Base-by-base conservation (phyloP, 2,329 filamentous ascomycete genomes). In the Tolypocladium amazonense region DNA sequence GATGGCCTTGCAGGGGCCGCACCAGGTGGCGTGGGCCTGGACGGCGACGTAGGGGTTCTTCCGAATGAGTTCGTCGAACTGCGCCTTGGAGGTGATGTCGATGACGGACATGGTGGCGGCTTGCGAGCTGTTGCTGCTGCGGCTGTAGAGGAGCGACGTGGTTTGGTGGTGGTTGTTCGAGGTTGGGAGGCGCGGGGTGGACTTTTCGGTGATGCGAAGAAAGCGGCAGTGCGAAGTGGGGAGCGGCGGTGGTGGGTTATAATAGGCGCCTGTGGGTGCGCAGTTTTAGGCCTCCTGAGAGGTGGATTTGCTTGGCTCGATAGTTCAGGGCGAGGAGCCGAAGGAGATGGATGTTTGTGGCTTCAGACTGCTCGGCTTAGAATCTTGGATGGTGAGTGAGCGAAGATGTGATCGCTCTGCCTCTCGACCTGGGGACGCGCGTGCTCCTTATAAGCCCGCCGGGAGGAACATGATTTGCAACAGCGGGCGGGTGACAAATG, bases 21-120 rank as follows among this genome's bases (percentile, higher is more conserved):
- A 86, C 83, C 83, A 86, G 67, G 79, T 74, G 61, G 83, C 82
- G 72, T 76, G 80, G 73, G 85, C 84, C 69, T 86, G 81, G 63
- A 82, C 72, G 62, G 79, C 76, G 63, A 84, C 80, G 71, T 79
- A 81, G 55, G 75, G 78, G 56, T 75, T 81, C 12, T 70, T 70
- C 20, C 71, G 65, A 66, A 83, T 68, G 62, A 85, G 79, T 43
- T 71, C 65, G 62, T 81, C 70, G 66, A 84, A 82, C 65, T 83
- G 74, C 57, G 73, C 67, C 64, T 73, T 72, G 56, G 74, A 70
- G 60, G 68, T 72, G 69, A 82, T 74, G 65, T 71, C 68, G 61
- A 71, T 58, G 67, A 74, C 68, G 63, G 70, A 61, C 63, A 43
- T 68, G 63, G 57, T n/a, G 63, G 47, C 41, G 58, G 60, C 11